phyloP scores from a whole-genome alignment of 2,329 filamentous ascomycete genomes.

The Beauveria sp. region DNA sequence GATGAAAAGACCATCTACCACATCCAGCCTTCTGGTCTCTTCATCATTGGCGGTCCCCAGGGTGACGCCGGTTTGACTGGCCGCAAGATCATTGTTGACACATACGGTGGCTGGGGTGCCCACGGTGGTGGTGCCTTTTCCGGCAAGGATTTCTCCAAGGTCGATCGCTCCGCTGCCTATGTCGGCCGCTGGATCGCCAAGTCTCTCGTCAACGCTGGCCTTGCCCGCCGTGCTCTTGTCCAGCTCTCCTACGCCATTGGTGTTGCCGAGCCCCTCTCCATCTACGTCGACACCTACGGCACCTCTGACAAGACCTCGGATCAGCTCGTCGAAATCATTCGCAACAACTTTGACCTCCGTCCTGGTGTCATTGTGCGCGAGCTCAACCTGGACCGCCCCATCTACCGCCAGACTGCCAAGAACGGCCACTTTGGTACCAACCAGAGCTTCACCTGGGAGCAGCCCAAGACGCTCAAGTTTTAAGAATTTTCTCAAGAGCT shows the following conservation, averaged over 20 bases:
- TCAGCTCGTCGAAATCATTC: constrained; percentile 91
- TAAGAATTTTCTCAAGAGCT: constrained; percentile 42
- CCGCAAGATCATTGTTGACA: constrained; percentile 99
- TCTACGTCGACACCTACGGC: constrained; percentile 97
- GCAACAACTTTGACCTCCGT: constrained; percentile 93
- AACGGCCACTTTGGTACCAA: constrained; percentile 98
- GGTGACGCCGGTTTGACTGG: constrained; percentile 98
- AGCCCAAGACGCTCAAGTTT: constrained; percentile 90
- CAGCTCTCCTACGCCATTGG: constrained; percentile 99
- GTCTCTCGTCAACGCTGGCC: constrained; percentile 82
- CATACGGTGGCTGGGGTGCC: constrained; percentile 98
- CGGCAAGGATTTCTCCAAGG: constrained; percentile 99
- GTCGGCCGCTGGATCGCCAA: constrained; percentile 98
- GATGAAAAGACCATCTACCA: constrained; percentile 94
- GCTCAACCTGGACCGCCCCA: constrained; percentile 88
- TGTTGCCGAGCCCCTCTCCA: constrained; percentile 93
- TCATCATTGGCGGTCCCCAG: constrained; percentile 98
- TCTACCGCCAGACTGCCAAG: constrained; percentile 98
- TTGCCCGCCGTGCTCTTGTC: constrained; percentile 87
- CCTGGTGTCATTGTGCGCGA: constrained; percentile 98
- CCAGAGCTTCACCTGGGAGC: constrained; percentile 96
- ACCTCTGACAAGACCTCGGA: constrained; percentile 84
- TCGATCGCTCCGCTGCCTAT: constrained; percentile 97
- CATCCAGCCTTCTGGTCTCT: constrained; percentile 96
- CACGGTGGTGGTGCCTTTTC: constrained; percentile 99